A percentile compares a stretch with the other conserved stretches of the same genome.
Conservation (phyloP, 306 rosid genomes). For the Pyrus communis region DNA sequence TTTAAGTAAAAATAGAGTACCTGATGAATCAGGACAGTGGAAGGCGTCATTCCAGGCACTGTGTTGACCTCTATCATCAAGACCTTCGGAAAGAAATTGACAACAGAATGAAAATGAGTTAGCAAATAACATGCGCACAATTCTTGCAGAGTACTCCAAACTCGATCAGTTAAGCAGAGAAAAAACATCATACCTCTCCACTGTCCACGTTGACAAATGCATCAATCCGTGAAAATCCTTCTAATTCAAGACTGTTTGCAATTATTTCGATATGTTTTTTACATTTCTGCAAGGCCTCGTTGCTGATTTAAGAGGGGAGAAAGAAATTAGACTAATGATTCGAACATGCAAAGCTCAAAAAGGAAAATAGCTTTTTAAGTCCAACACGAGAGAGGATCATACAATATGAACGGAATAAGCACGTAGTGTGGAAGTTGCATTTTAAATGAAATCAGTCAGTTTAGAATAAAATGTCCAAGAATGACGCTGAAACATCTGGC, state of each 20-base stretch:
- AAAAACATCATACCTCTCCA: constrained; percentile 63
- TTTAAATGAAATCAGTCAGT: too few species aligned
- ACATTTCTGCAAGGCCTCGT: constrained; percentile 61
- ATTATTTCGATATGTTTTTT: constrained; percentile 62
- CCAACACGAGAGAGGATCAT: background rate
- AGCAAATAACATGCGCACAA: background rate
- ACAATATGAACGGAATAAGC: background rate
- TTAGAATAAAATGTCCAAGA: too few species aligned
- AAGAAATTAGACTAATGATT: background rate
- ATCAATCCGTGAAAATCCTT: constrained; percentile 93
- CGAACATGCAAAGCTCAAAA: constrained; percentile 6
- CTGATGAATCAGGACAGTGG: constrained; percentile 95
- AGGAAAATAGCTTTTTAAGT: background rate
- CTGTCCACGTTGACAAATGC: constrained; percentile 82
- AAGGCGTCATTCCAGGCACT: constrained; percentile 99
- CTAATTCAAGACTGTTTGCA: constrained; percentile 72
- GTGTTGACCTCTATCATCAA: constrained; percentile 90
- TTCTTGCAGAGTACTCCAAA: background rate
- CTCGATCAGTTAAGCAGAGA: background rate
- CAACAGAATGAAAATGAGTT: constrained; percentile 8
- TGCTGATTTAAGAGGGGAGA: constrained; percentile 30
- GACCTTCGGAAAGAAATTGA: constrained; percentile 43
- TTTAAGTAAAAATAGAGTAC: constrained; percentile 14
- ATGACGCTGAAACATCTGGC: background rate
- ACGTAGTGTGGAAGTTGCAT: background rate